Evolutionary conservation across 139 green algal species (phyloP), one percentile per base, ranked within the genome.

Genomic region (Monoraphidium neglectum): DNA sequence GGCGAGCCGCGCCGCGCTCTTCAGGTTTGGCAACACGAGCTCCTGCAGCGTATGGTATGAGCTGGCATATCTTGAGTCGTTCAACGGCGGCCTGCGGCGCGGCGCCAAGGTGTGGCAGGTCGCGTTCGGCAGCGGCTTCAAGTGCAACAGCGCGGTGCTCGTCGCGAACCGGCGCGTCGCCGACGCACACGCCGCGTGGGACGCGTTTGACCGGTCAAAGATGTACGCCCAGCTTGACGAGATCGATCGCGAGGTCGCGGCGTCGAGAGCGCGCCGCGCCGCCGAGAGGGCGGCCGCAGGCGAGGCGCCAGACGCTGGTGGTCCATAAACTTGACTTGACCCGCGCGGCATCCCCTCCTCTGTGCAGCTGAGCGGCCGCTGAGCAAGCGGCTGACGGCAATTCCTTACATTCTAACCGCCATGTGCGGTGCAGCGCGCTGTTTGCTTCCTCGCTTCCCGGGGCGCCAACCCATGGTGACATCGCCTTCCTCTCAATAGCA

Each of bases 21-120:
- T 86, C 72, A 84, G 92, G 33, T 97, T 92, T 57, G 93, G 93
- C 60, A 96, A 97, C 84, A 92, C 87, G 47, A 93, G 85, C 30
- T 91, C 83, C 66, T 87, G 81, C 59, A 65, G 59, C 57, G 78
- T 84, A 54, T 83, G 68, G 79, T 80, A 79, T 65, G 53, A 72
- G 28, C 75, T 78, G 46, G 37, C 78, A 5, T 80, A 68, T 74
- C 68, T 78, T 21, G 79, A 88, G 76, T 62, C 47, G 69, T n/a
- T 16, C 49, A 59, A 68, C 37, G 62, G 16, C 2, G 56, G n/a
- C n/a, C n/a, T 71, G 47, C 15, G 5, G 2, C 24, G 21, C 2
- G 51, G 61, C 28, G 65, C 83, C 68, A 35, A 66, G 21, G 51
- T 90, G 10, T 90, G 80, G 81, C 81, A 88, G 78, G n/a, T n/a